Evolutionary conservation across 2,329 filamentous ascomycete genomes (phyloP).

Genomic region (Graphilbum ipis-grandicollis): DNA sequence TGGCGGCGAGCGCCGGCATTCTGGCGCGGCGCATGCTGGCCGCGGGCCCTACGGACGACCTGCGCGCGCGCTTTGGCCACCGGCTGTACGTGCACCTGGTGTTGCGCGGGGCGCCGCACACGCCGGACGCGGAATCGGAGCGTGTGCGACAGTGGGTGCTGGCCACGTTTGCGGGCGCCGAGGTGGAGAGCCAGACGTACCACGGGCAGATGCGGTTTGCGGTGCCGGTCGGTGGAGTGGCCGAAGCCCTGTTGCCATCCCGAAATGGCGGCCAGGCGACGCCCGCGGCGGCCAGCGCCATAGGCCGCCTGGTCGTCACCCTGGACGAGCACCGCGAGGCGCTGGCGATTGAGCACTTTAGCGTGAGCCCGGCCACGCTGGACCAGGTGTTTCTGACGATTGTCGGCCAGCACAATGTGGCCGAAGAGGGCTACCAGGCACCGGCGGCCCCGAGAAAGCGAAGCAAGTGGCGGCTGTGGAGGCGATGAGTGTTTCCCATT

Average conservation of each 20-base stretch:
- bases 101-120: constrained; percentile 56
- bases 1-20: constrained; percentile 72
- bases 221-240: constrained; percentile 33
- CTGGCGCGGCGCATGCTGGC: constrained; percentile 76
- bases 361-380: constrained; percentile 69
- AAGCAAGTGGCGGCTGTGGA: too few relatives aligned
- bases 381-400: constrained; percentile 85
- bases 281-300: constrained; percentile 24
- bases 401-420: constrained; percentile 61
- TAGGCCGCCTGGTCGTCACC: constrained; percentile 52
- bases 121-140: constrained; percentile 49
- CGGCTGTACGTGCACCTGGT: constrained; percentile 70
- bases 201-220: constrained; percentile 82
- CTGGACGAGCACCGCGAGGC: constrained; percentile 53
- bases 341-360: constrained; percentile 70
- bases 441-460: too few relatives aligned
- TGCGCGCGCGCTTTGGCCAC: constrained; percentile 62
- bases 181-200: constrained; percentile 56
- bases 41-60: constrained; percentile 54
- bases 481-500: too few relatives aligned
- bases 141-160: constrained; percentile 49
- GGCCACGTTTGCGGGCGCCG: constrained; percentile 41
- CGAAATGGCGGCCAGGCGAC: not conserved
- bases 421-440: constrained; percentile 50
- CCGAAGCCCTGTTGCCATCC: not conserved